Evolutionary conservation across 2,329 filamentous ascomycete genomes (phyloP), one percentile per base, ranked within the genome.

Genomic region (Aspergillus brunneoviolaceus): DNA sequence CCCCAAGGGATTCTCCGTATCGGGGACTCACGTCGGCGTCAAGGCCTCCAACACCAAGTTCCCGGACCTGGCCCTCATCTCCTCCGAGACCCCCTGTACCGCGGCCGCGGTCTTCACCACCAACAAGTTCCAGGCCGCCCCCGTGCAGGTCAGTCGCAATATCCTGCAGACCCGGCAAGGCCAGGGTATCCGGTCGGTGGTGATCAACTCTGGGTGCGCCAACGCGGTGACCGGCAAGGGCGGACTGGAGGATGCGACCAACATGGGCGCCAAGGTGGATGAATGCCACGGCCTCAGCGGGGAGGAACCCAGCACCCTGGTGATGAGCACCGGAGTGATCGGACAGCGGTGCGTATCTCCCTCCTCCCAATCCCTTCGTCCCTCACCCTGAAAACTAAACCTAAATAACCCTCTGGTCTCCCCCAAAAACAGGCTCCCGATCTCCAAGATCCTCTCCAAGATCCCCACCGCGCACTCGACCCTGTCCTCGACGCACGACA

Each of bases 281-380:
- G 81, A 85, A 57, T 85, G 84, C 67, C 86, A 86, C 63, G 76
- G 76, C n/a, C 69, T 74, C 11, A 74, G 77, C 49, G 79, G 39
- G 12, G 39, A 45, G 39, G 39, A 81, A 51, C 80, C 84, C 42
- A 83, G 82, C 66, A 95, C 91, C n/a, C 82, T 99, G 51, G 94
- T 98, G 63, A 98, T 99, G 95, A 97, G 92, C 75, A 99, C 95
- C 2, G 95, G 95, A 57, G 95, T 99, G 49, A 99, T 99, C 73
- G 95, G 95, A 9, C 94, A 98, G 78, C 87, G 91, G 88, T 89
- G 74, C 65, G 78, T 65, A 21, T 21, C 21, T 21, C 19, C 19
- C 19, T 21, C 21, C 21, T 21, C 21, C 21, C 21, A 21, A 21
- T 21, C 21, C 21, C 21, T 2, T 21, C 21, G 21, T 21, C 21